Base-by-base conservation (phyloP, 2,329 filamentous ascomycete species). In the Periglandula ipomoeae region DNA sequence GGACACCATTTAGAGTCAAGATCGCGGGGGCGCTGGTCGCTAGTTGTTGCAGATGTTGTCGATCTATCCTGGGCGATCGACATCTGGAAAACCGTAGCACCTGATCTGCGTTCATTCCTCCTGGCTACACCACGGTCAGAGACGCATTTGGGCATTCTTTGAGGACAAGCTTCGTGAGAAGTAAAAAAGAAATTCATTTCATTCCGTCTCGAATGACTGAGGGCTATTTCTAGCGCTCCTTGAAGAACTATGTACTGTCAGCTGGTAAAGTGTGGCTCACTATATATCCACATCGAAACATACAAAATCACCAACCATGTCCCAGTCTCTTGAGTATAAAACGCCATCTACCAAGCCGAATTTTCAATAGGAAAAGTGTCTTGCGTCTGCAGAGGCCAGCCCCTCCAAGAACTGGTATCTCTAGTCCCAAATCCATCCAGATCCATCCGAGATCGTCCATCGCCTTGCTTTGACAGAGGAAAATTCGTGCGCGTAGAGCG, bases 261-360 rank as follows among this genome's bases (percentile, higher is more conserved):
- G 13, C 37, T 17, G 37, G n/a, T 24, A 41, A 38, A 8, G 30
- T 20, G 13, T 42, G 42, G 47, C 48, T 27, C 26, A 23, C 27
- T 17, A 37, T 39, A 51, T 57, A 56, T 58, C 54, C 52, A 58
- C 58, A 52, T 60, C 49, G 30, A 50, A 55, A 57, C 32, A 59
- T 59, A 53, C 59, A 58, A n/a, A 56, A 56, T 62, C 56, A 48
- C 59, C 50, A 50, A 26, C 34, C 48, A 44, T 46, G 42, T 43
- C 37, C 47, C 30, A 19, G 46, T 45, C 39, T 48, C 34, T 49
- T 30, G 11, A 37, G 26, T 41, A 43, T 38, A 34, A 48, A 51
- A n/a, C 46, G 47, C 47, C 49, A 46, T 46, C 41, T 46, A 41
- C 38, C 41, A 37, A 41, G 17, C 5, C 26, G 42, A 1, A 30